Evolutionary conservation across 768 basidiomycete species (phyloP).

Genomic region (Mycena metata): DNA sequence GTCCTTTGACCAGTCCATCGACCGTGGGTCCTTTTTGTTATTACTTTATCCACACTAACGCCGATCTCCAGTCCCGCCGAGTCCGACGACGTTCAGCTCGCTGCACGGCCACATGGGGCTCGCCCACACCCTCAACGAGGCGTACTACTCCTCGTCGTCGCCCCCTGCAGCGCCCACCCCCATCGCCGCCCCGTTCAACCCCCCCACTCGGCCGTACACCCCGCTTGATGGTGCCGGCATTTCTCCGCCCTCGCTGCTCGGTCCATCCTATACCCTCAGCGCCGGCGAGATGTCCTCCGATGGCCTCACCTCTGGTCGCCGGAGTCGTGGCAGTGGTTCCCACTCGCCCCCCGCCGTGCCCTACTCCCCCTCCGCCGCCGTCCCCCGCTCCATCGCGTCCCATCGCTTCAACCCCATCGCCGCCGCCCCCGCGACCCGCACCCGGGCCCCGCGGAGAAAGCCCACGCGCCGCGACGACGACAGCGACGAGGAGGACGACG

Average conservation of each 20-base stretch:
- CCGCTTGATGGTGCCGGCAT: conserved; percentile 73
- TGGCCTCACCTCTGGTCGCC: conserved; percentile 71
- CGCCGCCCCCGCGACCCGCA: conserved; percentile 66
- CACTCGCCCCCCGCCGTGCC: conserved; percentile 56
- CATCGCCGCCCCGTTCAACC: conserved; percentile 50
- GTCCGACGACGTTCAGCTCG: conserved; percentile 65
- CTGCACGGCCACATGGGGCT: conserved; percentile 75
- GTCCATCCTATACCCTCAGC: conserved; percentile 68
- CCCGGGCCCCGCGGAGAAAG: conserved; percentile 60
- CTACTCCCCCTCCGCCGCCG: conserved; percentile 55
- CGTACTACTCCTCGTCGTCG: conserved; percentile 71
- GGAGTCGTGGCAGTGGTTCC: conserved; percentile 79
- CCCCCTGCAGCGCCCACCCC: conserved; percentile 65
- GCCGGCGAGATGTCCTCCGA: conserved; percentile 84
- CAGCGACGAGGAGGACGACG: conserved; percentile 81
- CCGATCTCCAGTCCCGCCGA: conserved; percentile 59
- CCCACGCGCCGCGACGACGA: conserved; percentile 63
- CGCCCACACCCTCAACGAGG: conserved; percentile 65
- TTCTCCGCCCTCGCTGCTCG: conserved; percentile 75
- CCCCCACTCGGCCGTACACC: conserved; percentile 71
- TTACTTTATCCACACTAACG: conserved; percentile 25
- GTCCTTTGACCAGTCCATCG: conserved; percentile 72
- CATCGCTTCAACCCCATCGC: conserved; percentile 86
- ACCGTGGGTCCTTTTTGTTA: conserved; percentile 61
- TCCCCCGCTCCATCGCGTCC: conserved; percentile 69